These are phyloP conservation scores for Scheffersomyces coipomensis DNA, from an alignment of 805 yeast genomes.

Conservation along the genomic window DNA sequence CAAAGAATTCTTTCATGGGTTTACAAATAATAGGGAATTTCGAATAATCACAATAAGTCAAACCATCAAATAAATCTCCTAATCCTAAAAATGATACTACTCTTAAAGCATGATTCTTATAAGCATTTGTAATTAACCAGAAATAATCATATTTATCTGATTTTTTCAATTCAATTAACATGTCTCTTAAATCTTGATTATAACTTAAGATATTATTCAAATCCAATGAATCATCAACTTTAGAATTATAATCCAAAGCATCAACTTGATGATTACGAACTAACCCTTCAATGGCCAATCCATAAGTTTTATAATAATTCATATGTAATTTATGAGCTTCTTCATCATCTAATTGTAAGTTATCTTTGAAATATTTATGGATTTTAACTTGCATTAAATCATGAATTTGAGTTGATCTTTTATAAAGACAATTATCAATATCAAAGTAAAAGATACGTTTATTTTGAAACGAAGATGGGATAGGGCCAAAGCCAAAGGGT, in stretches of 20 bases:
- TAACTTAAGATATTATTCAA: slow-evolving; percentile 75
- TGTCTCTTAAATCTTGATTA: slow-evolving; percentile 49
- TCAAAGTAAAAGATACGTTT: slow-evolving; percentile 71
- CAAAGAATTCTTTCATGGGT: slow-evolving; percentile 76
- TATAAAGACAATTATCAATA: slow-evolving; percentile 89
- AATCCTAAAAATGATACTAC: slow-evolving; percentile 78
- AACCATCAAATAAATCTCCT: slow-evolving; percentile 92
- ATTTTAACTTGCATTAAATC: slow-evolving; percentile 87
- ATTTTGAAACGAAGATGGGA: slow-evolving; percentile 21
- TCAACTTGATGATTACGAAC: slow-evolving; percentile 69
- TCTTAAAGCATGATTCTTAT: slow-evolving; percentile 82
- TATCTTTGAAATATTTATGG: slow-evolving; percentile 72
- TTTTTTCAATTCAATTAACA: slow-evolving; percentile 46
- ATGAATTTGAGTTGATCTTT: slow-evolving; percentile 70
- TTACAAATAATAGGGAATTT: slow-evolving; percentile 74
- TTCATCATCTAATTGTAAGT: slow-evolving; percentile 59
- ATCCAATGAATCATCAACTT: slow-evolving; percentile 92
- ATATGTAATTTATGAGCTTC: slow-evolving; percentile 73
- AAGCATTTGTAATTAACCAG: slow-evolving; percentile 96
- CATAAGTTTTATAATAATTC: slow-evolving; percentile 81
- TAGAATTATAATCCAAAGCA: slow-evolving; percentile 82
- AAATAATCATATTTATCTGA: slow-evolving; percentile 59
- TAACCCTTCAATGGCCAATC: slow-evolving; percentile 90
- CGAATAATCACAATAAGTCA: slow-evolving; percentile 88
- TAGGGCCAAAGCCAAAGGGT: slow-evolving; percentile 33